A percentile compares a stretch with the other conserved stretches of the same genome.
Evolutionary conservation across 495 filamentous ascomycete genomes (phyloP).

Genomic region (Mycothermus thermophilus): DNA sequence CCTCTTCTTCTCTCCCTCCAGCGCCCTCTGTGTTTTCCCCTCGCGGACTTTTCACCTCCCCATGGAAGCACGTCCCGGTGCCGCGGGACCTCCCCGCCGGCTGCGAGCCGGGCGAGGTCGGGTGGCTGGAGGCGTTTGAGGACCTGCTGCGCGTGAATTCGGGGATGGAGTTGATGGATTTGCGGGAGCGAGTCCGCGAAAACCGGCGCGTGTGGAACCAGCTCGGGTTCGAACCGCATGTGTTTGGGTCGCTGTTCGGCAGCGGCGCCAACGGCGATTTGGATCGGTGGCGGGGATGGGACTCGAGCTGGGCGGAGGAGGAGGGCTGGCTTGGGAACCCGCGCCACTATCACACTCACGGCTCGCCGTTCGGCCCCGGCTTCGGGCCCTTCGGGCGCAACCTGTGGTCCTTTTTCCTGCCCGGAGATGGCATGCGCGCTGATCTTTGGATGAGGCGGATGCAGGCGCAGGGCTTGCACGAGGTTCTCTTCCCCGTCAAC

Average conservation of each 20-base stretch:
- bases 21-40: too few species aligned
- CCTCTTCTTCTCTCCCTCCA: too few species aligned
- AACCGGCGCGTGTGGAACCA: too few species aligned
- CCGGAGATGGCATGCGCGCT: too few species aligned
- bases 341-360: too few species aligned
- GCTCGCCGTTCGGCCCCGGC: too few species aligned
- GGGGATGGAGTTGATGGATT: conserved; percentile 9
- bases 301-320: background rate
- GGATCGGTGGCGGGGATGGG: background rate
- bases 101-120: conserved; percentile 12
- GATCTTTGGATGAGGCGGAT: conserved; percentile 9
- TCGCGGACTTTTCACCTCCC: too few species aligned
- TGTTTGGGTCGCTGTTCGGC: too few species aligned
- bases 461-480: background rate
- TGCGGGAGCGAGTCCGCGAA: background rate
- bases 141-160: conserved; percentile 23
- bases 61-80: conserved; percentile 9
- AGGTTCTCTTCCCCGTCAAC: conserved; percentile 8
- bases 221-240: too few species aligned
- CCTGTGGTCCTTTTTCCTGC: too few species aligned
- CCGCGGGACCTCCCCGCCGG: conserved; percentile 15
- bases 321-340: background rate
- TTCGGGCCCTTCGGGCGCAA: too few species aligned
- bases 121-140: conserved; percentile 30
- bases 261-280: background rate